A percentile compares a stretch with the other conserved stretches of the same genome.
Evolutionary conservation across 2,329 filamentous ascomycete species (phyloP).

Genomic region (Tolypocladium endophyticum): DNA sequence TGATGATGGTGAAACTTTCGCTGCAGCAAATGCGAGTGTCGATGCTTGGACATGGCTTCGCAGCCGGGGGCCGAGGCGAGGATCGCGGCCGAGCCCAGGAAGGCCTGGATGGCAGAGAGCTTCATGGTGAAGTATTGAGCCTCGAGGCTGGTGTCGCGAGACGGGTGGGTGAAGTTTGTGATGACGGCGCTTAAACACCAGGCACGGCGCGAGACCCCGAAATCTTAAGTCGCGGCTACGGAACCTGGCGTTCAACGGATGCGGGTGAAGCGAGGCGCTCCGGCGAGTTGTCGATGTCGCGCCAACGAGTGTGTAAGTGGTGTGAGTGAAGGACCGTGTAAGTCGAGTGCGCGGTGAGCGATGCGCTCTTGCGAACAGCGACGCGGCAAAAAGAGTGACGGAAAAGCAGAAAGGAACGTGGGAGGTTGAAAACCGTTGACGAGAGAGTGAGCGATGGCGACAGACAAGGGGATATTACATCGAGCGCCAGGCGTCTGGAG

Average conservation of each 20-base stretch:
- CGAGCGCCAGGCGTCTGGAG: background rate
- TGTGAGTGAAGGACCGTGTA: background rate
- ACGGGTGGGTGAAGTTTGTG: slow-evolving; percentile 1
- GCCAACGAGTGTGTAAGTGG: background rate
- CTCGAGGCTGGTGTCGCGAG: background rate
- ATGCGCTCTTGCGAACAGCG: background rate
- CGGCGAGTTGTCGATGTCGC: background rate
- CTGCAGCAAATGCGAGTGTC: slow-evolving; percentile 22
- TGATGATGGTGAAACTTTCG: slow-evolving; percentile 25
- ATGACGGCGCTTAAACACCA: background rate
- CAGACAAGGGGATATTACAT: background rate
- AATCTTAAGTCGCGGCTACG: background rate
- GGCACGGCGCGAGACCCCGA: background rate
- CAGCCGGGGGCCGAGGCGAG: slow-evolving; percentile 32
- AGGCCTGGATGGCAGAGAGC: slow-evolving; percentile 36
- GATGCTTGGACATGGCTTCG: slow-evolving; percentile 20
- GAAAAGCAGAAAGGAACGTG: background rate
- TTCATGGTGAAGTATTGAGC: slow-evolving; percentile 36
- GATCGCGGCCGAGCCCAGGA: slow-evolving; percentile 37
- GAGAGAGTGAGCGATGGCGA: background rate
- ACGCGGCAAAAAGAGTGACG: background rate
- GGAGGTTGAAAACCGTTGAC: background rate
- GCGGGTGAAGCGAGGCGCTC: background rate
- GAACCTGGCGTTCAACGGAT: background rate
- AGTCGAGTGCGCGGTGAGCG: background rate